Percentiles rank a stretch among this genome's conserved stretches.
phyloP scores from a whole-genome alignment of 1,139 yeast genomes.

The Sugiyamaella sp. region DNA sequence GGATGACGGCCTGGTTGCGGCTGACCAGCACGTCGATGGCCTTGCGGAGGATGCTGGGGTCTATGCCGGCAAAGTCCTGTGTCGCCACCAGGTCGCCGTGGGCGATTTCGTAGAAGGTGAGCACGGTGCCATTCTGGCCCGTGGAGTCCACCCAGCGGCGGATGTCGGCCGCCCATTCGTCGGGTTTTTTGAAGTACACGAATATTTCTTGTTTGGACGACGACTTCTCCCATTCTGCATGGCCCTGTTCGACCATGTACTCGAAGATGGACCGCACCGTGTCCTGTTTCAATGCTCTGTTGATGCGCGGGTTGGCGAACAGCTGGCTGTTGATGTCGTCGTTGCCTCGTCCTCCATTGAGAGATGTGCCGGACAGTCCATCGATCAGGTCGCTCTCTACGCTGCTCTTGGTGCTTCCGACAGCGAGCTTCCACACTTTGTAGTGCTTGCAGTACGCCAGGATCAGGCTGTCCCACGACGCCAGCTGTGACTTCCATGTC shows the following conservation, averaged over 20 bases:
- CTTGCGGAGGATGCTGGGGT: slow-evolving; percentile 56
- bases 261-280: slow-evolving; percentile 59
- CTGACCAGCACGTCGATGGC: slow-evolving; percentile 63
- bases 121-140: slow-evolving; percentile 65
- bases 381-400: slow-evolving; percentile 8
- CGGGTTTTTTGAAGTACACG: slow-evolving; percentile 71
- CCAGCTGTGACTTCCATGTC: slow-evolving; percentile 70
- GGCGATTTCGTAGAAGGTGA: slow-evolving; percentile 78
- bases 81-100: slow-evolving; percentile 62
- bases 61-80: slow-evolving; percentile 65
- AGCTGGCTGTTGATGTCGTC: slow-evolving; percentile 37
- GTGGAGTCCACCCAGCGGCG: slow-evolving; percentile 70
- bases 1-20: slow-evolving; percentile 51
- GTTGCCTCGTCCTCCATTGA: slow-evolving; percentile 4
- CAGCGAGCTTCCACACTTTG: slow-evolving; percentile 52
- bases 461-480: slow-evolving; percentile 59
- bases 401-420: slow-evolving; percentile 15
- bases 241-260: slow-evolving; percentile 57
- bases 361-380: not conserved
- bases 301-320: slow-evolving; percentile 55
- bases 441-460: slow-evolving; percentile 62
- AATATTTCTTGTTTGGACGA: slow-evolving; percentile 36
- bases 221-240: slow-evolving; percentile 51
- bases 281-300: slow-evolving; percentile 57
- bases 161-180: slow-evolving; percentile 74